Evolutionary conservation across 2,329 filamentous ascomycete species (phyloP), one percentile per base, ranked within the genome.

Genomic region (Atkinsonella hypoxylon): DNA sequence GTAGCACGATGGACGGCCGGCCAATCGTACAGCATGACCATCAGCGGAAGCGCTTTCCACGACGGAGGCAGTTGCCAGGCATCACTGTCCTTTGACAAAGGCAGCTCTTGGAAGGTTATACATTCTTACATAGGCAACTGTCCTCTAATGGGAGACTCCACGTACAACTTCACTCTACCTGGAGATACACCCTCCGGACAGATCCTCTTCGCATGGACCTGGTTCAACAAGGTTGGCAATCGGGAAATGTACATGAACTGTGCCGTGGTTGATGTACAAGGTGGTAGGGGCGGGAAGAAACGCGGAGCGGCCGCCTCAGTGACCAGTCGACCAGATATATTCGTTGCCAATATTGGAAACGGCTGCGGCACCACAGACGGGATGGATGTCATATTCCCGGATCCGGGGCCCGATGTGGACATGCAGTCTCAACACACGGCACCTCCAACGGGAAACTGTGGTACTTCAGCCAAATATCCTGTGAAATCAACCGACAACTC

Each of bases 221-320:
- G 76, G 77, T 80, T 81, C 64, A 82, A 82, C 64, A 72, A 74
- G 53, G 57, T 79, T 20, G 81, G 81, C 0, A 83, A 82, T 58
- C 71, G 81, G 17, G 81, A 85, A 60, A 82, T 83, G 74, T 86
- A 85, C 68, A 83, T 83, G 78, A 82, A 84, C 63, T 85, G 81
- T 56, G 81, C 80, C 0, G 72, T 74, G 6, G 72, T 84, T 22
- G 71, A 70, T 15, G 75, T 83, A 40, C 67, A 64, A 50, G 49
- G 53, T 34, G 64, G 65, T 47, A 64, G 65, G 45, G 57, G 26
- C 49, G 53, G 50, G 45, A 67, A 68, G 61, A 66, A 38, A 13
- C 39, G 53, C 9, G 53, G 47, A 32, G 58, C 61, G 45, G 52
- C 31, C 3, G 36, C n/a, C 10, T 18, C 54, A 6, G 78, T 83